Evolutionary conservation across 108 stramenopile genomes (phyloP).

Genomic region (Discostella pseudostelligera): DNA sequence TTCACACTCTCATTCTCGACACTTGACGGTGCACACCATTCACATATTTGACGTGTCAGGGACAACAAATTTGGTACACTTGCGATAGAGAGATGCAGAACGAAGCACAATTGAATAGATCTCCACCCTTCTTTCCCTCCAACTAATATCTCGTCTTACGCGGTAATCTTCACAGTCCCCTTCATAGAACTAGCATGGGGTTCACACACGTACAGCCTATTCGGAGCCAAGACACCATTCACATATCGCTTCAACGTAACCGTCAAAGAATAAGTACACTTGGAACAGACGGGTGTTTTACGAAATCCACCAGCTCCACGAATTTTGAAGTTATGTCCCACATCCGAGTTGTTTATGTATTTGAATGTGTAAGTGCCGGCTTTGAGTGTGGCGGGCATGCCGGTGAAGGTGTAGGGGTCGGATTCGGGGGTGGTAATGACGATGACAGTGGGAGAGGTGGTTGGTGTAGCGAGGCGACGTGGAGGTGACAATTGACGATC

Average conservation of each 20-base stretch:
- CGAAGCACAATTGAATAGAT: too few species aligned
- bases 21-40: too few species aligned
- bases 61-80: too few species aligned
- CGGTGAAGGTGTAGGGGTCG: constrained; percentile 2
- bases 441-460: constrained; percentile 1
- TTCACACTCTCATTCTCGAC: too few species aligned
- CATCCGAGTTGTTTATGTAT: background rate
- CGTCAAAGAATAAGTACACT: background rate
- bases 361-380: constrained; percentile 4
- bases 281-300: background rate
- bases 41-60: too few species aligned
- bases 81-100: too few species aligned
- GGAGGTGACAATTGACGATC: too few species aligned
- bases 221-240: background rate
- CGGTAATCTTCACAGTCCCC: background rate
- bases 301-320: background rate
- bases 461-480: too few species aligned
- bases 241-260: background rate
- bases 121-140: too few species aligned
- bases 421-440: background rate
- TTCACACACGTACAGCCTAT: background rate
- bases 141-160: too few species aligned
- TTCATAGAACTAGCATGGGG: background rate
- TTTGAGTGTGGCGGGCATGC: background rate
- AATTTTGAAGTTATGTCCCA: background rate